Conservation (phyloP, 352 stramenopile species). For the Pythium aphanidermatum region DNA sequence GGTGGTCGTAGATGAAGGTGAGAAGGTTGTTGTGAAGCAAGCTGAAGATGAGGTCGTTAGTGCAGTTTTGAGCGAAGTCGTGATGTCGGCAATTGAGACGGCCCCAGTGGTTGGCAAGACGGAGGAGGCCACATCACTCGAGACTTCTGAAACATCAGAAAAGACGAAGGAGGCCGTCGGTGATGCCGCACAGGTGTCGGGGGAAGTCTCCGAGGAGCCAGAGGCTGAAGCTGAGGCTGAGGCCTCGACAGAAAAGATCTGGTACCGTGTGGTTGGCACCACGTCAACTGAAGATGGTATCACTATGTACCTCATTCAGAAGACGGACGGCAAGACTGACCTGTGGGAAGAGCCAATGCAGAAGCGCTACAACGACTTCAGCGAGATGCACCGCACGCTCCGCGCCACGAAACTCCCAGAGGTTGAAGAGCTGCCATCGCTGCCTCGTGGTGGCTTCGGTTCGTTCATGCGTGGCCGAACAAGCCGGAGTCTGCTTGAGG, state of each 20-base stretch:
- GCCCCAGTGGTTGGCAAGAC: constrained; percentile 2
- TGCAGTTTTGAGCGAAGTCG: no score
- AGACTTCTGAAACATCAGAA: background rate
- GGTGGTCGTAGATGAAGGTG: constrained; percentile 3
- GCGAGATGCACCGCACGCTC: constrained; percentile 40
- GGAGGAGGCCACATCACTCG: background rate
- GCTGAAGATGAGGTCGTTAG: constrained; percentile 1
- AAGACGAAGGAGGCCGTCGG: constrained; percentile 3
- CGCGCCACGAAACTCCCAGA: constrained; percentile 26
- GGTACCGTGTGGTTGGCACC: constrained; percentile 39
- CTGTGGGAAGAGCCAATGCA: constrained; percentile 26
- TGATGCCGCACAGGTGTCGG: background rate
- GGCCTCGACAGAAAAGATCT: background rate
- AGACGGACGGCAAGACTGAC: constrained; percentile 17
- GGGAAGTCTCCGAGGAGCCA: background rate
- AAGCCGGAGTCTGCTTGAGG: constrained; percentile 31
- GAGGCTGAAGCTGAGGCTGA: constrained; percentile 12
- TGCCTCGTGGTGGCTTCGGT: constrained; percentile 31
- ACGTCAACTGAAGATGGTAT: constrained; percentile 35
- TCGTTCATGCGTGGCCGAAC: constrained; percentile 44
- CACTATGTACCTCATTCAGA: constrained; percentile 53
- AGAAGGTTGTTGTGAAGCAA: background rate
- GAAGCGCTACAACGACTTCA: constrained; percentile 51
- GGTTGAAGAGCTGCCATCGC: constrained; percentile 24
- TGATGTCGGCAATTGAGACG: constrained; percentile 1